A percentile compares a stretch with the other conserved stretches of the same genome.
These are phyloP conservation scores for Toxoplasma gondii DNA, from an alignment of 169 alveolate species.

Conservation along the genomic window DNA sequence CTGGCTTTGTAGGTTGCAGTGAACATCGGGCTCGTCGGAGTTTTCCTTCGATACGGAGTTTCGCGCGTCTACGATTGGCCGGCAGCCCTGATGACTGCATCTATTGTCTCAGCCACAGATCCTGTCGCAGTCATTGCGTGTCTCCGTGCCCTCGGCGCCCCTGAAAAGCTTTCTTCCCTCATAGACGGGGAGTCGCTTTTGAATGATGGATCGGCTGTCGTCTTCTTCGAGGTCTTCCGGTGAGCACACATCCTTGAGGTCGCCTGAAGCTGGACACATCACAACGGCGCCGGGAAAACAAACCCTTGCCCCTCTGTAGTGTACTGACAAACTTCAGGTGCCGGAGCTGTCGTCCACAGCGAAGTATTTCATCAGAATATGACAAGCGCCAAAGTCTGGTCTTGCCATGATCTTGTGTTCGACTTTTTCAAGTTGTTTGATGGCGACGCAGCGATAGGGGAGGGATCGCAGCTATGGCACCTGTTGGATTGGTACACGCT, in stretches of 20 bases:
- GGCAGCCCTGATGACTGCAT: constrained; percentile 74
- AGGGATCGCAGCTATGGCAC: no score
- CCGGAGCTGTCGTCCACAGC: no score
- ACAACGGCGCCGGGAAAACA: no score
- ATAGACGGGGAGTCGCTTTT: constrained; percentile 83
- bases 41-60: neutral
- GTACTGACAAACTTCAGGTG: no score
- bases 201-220: constrained; percentile 84
- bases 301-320: no score
- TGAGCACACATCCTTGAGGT: neutral
- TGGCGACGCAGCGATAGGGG: no score
- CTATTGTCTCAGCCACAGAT: constrained; percentile 81
- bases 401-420: no score
- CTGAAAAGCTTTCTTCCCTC: constrained; percentile 77
- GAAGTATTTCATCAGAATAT: no score
- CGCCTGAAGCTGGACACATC: no score
- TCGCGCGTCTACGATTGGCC: constrained; percentile 12
- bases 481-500: no score
- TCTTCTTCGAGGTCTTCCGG: constrained; percentile 79
- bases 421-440: no score
- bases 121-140: constrained; percentile 85
- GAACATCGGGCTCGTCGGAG: neutral
- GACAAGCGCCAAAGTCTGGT: no score
- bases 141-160: constrained; percentile 79
- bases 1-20: neutral